Base-by-base conservation (phyloP, 2,329 filamentous ascomycete species). In the Dactylellina parvicollis region DNA sequence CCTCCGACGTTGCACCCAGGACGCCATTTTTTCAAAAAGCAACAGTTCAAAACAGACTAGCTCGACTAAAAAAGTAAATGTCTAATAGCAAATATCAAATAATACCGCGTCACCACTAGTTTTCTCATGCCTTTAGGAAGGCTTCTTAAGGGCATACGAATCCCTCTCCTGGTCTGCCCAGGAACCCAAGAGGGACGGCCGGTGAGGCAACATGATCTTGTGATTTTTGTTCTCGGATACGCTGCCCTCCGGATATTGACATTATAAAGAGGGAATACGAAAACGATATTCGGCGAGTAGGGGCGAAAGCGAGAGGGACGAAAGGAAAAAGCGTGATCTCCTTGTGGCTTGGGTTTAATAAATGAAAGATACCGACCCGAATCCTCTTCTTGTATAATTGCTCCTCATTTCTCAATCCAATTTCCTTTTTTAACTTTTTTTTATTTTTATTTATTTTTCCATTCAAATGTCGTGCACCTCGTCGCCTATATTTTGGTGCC, bases 401-500 rank as follows among this genome's bases (percentile, higher is more conserved):
- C 28, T 47, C 5, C 30, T 12, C 34, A 38, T n/a, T 14, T 14
- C 34, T 55, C 36, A 26, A 7, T 30, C 26, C n/a, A 18, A 55
- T 16, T 34, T 34, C 4, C 4, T 52, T 12, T 16, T 32, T 52
- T 32, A n/a, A 4, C 50, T 50, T 38, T 5, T 7, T 12, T 8
- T 4, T 20, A 14, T 9, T 44, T 14, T 14, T n/a, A n/a, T 32
- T 22, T 44, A 12, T 40, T 60, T 40, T 24, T 40, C 61, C 38
- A 22, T 44, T 44, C 20, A 20, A 8, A 20, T 44, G 9, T 44
- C 20, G 16, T 40, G 36, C 36, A 14, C 55, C 26, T 73, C 69
- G 44, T 66, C 69, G 3, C 69, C 69, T 26, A 73, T 5, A 42
- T 73, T 73, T 34, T 73, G 60, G 24, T 73, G 69, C 20, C 38